Conservation (phyloP, 1,284 basidiomycete species). For the Ceratobasidium sp. region DNA sequence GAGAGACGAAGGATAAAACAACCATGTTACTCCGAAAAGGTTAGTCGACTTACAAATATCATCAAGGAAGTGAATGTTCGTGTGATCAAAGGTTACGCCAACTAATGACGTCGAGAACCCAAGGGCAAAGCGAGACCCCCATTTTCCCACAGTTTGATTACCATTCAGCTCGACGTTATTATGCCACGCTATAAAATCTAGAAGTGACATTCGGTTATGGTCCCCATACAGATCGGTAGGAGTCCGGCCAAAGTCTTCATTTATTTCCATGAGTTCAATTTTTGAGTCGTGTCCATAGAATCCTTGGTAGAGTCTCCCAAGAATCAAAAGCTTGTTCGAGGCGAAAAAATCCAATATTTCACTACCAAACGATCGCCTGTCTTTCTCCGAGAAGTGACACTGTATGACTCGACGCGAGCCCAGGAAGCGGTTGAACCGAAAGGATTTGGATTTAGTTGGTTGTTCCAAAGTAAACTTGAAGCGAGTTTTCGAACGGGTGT, state of each 20-base stretch:
- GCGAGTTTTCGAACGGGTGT: neutral
- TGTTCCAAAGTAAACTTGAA: conserved; percentile 25
- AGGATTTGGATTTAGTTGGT: conserved; percentile 13
- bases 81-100: neutral
- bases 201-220: conserved; percentile 23
- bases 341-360: conserved; percentile 3
- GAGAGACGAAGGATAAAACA: neutral
- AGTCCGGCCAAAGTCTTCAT: conserved; percentile 30
- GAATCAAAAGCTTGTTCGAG: conserved; percentile 14
- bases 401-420: conserved; percentile 37
- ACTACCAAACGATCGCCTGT: neutral
- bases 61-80: conserved; percentile 28
- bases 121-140: conserved; percentile 36
- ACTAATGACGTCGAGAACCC: conserved; percentile 33
- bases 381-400: conserved; percentile 12
- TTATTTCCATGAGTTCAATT: conserved; percentile 31
- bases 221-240: conserved; percentile 9
- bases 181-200: conserved; percentile 36
- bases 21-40: neutral
- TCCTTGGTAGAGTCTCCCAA: conserved; percentile 34
- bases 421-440: conserved; percentile 27
- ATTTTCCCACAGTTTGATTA: conserved; percentile 31
- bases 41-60: conserved; percentile 25
- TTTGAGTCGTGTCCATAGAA: conserved; percentile 36
- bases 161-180: conserved; percentile 16